Percentiles rank a stretch among this genome's conserved stretches.
phyloP scores from a whole-genome alignment of 805 yeast genomes.

The Debaryomyces maramus region DNA sequence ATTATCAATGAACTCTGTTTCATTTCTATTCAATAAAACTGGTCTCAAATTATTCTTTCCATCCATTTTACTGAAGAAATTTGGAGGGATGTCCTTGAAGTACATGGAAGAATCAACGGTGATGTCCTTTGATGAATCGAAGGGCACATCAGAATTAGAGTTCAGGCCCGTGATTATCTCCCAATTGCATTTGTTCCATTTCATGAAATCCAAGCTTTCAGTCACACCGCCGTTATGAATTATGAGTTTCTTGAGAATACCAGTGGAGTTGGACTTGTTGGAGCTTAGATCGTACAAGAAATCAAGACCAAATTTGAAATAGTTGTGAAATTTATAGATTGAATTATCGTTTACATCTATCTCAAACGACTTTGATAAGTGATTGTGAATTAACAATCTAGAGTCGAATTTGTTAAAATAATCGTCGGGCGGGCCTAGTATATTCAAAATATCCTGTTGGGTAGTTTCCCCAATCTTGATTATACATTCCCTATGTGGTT shows the following conservation, averaged over 20 bases:
- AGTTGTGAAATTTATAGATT: constrained; percentile 51
- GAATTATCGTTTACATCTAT: constrained; percentile 10
- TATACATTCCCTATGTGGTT: constrained; percentile 5
- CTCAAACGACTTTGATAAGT: constrained; percentile 16
- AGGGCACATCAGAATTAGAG: constrained; percentile 2
- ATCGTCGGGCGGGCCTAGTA: constrained; percentile 60
- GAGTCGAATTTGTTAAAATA: constrained; percentile 47
- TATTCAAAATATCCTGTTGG: constrained; percentile 48
- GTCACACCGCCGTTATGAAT: constrained; percentile 52
- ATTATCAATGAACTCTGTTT: constrained; percentile 39
- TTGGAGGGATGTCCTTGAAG: constrained; percentile 29
- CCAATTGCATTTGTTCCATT: constrained; percentile 54
- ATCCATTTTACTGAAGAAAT: constrained; percentile 17
- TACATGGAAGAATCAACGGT: constrained; percentile 25
- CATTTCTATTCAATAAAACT: constrained; percentile 38
- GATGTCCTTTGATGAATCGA: neutral
- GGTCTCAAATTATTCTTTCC: constrained; percentile 22
- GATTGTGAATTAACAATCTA: constrained; percentile 42
- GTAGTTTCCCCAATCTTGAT: constrained; percentile 43
- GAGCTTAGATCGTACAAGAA: constrained; percentile 46
- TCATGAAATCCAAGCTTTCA: constrained; percentile 54
- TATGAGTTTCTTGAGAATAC: constrained; percentile 46
- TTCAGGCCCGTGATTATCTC: constrained; percentile 18
- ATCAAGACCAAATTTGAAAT: constrained; percentile 56
- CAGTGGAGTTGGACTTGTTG: constrained; percentile 17